Evolutionary conservation across 129 eudicot genomes (phyloP).

Genomic region (Pseudognaphalium luteoalbum): DNA sequence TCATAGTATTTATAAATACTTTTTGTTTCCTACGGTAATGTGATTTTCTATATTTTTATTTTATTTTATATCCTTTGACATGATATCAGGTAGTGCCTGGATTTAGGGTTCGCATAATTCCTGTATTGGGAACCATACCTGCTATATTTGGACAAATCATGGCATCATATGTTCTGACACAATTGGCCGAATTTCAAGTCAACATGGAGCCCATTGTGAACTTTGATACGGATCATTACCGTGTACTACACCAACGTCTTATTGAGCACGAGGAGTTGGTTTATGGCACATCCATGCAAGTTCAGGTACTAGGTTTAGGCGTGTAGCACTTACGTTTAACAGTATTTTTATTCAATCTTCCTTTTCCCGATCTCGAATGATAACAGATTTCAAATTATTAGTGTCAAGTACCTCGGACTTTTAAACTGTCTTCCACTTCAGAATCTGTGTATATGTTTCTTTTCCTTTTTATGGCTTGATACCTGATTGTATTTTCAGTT

Average conservation of each 20-base stretch:
- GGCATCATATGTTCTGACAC: slow-evolving; percentile 90
- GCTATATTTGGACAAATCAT: slow-evolving; percentile 97
- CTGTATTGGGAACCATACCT: slow-evolving; percentile 92
- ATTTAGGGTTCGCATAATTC: slow-evolving; percentile 95
- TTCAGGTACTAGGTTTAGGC: slow-evolving; percentile 52
- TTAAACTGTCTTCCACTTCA: not conserved
- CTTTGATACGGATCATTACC: slow-evolving; percentile 88
- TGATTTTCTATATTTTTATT: not conserved
- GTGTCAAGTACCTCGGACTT: slow-evolving; percentile 4
- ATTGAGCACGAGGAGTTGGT: slow-evolving; percentile 87
- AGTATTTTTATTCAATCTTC: slow-evolving; percentile 5
- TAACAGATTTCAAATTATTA: not conserved
- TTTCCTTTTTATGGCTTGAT: not conserved
- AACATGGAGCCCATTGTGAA: slow-evolving; percentile 90
- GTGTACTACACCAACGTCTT: slow-evolving; percentile 84
- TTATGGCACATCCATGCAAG: slow-evolving; percentile 71
- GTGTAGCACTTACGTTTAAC: not conserved
- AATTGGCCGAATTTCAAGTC: slow-evolving; percentile 76
- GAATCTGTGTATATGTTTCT: slow-evolving; percentile 1
- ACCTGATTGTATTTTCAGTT: not conserved
- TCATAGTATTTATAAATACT: not conserved
- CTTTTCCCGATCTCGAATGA: slow-evolving; percentile 3
- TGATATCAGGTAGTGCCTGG: slow-evolving; percentile 86
- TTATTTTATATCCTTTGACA: slow-evolving; percentile 2
- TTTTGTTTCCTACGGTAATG: not conserved